Percentiles rank a stretch among this genome's conserved stretches.
phyloP scores from a whole-genome alignment of 1,284 basidiomycete species.

The Puccinia novopanici region DNA sequence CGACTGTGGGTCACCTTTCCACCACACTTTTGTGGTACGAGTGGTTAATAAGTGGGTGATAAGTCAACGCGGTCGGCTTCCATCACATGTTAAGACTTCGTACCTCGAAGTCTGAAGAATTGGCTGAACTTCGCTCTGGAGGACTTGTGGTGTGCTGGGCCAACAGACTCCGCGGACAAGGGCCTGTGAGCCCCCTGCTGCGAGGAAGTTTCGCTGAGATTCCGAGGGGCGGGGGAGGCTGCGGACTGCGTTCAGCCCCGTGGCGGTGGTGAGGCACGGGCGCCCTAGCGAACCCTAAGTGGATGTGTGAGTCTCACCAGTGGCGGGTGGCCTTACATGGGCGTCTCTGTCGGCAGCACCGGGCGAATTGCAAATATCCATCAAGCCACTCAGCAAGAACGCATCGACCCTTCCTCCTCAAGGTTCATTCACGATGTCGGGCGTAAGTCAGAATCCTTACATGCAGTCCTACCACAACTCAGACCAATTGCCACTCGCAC shows the following conservation, averaged over 20 bases:
- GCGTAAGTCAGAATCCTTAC: conserved; percentile 34
- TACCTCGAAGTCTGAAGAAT: too few species aligned
- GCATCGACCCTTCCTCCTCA: conserved; percentile 27
- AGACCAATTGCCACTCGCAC: background rate
- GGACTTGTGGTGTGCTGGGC: too few species aligned
- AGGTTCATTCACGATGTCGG: conserved; percentile 46
- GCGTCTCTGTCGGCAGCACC: background rate
- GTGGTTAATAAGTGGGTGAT: too few species aligned
- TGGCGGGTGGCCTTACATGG: background rate
- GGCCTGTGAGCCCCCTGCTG: too few species aligned
- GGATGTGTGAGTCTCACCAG: conserved; percentile 33
- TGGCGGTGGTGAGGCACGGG: background rate
- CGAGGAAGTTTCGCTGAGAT: too few species aligned
- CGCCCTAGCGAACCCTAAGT: conserved; percentile 1
- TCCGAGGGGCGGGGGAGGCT: too few species aligned
- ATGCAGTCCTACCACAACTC: background rate
- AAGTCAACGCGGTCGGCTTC: too few species aligned
- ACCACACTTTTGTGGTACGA: too few species aligned
- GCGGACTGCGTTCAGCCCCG: background rate
- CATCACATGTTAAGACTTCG: too few species aligned
- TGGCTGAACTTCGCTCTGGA: too few species aligned
- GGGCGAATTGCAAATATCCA: background rate
- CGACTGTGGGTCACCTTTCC: too few species aligned
- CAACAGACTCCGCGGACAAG: too few species aligned
- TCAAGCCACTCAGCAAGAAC: conserved; percentile 28